Base-by-base conservation (phyloP, 768 basidiomycete genomes). In the Hericium coralloides region DNA sequence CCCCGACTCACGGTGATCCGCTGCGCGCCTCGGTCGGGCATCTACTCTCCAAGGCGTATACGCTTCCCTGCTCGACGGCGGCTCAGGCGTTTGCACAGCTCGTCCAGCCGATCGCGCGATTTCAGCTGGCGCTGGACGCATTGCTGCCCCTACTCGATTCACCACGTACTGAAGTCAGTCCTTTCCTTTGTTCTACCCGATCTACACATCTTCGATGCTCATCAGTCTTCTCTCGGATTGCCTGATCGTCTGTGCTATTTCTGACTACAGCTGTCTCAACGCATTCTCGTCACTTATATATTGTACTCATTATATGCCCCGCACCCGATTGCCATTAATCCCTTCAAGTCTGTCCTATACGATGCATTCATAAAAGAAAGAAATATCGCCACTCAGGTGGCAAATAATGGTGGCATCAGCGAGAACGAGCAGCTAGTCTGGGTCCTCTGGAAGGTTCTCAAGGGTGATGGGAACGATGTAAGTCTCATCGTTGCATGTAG, bases 401-500 rank as follows among this genome's bases (percentile, higher is more conserved):
- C 83, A n/a, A 73, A 64, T 9, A 67, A 74, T 37, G 74, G 73
- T 55, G 76, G 79, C 25, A 75, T 76, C 58, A 76, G 80, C 56
- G 75, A 76, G 52, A 88, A 82, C 67, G 88, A 90, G 65, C 89
- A 89, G 64, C 73, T 91, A 51, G 85, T 90, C 39, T 91, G 89
- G 87, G 89, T 91, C 47, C 74, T 91, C 58, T 91, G 88, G 88
- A 91, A 91, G 72, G 87, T 91, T 56, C 72, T 91, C 55, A 87
- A 82, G 68, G 89, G 89, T 53, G 87, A 90, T 66, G 89, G 89
- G 18, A 83, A 82, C 58, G 88, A 91, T 75, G 89, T 89, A 60
- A 63, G 83, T 76, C 37, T 56, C 38, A 22, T 55, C 49, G 53
- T 12, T 50, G 12, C 14, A 55, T 52, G 49, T 17, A 23, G 38